Percentiles rank a stretch among this genome's conserved stretches.
phyloP scores from a whole-genome alignment of 306 rosid species.

The Malus fusca region DNA sequence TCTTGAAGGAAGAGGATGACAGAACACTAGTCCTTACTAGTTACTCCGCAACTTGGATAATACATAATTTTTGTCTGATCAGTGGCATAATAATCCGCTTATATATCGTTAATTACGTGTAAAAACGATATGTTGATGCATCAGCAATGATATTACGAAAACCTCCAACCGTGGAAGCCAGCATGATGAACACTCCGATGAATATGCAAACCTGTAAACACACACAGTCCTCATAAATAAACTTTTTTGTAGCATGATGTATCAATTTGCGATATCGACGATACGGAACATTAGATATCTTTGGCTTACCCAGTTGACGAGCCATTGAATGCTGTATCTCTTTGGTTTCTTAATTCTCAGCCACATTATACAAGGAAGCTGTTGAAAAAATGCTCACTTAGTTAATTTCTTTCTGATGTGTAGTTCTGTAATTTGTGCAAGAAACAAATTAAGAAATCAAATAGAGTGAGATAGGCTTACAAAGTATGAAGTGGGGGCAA shows the following conservation, averaged over 20 bases:
- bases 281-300: background rate
- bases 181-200: conserved; percentile 75
- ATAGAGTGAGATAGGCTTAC: conserved; percentile 26
- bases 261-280: background rate
- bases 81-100: background rate
- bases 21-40: background rate
- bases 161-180: conserved; percentile 90
- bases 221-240: background rate
- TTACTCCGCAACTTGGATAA: background rate
- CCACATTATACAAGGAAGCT: conserved; percentile 97
- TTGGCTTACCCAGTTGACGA: conserved; percentile 78
- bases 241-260: too few relatives aligned
- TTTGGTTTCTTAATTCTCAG: conserved; percentile 77
- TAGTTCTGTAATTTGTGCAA: background rate
- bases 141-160: conserved; percentile 68
- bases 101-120: conserved; percentile 28
- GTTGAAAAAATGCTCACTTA: conserved; percentile 2
- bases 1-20: background rate
- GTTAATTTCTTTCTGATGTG: background rate
- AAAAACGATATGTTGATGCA: conserved; percentile 81
- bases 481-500: conserved; percentile 81
- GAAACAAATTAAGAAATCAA: background rate
- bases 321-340: conserved; percentile 71
- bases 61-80: background rate
- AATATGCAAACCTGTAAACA: conserved; percentile 50